Conservation (phyloP, 805 yeast species). For the Kuraishia molischiana region DNA sequence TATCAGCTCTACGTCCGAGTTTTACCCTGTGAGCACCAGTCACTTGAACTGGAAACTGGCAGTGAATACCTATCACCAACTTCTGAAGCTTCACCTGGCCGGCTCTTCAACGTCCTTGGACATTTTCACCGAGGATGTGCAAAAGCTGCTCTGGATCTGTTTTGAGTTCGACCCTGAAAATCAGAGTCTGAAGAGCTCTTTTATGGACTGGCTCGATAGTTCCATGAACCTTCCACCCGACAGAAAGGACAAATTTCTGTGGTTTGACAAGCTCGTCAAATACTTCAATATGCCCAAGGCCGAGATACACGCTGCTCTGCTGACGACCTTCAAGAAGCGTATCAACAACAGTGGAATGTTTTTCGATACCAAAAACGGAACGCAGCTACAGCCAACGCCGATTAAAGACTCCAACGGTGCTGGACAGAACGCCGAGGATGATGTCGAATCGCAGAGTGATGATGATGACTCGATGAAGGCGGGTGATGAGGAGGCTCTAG, state of each 20-base stretch:
- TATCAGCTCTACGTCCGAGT: conserved; percentile 11
- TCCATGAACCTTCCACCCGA: conserved; percentile 2
- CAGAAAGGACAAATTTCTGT: conserved; percentile 10
- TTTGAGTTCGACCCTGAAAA: conserved; percentile 17
- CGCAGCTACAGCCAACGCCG: not conserved
- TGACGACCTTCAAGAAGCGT: conserved; percentile 14
- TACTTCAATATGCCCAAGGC: conserved; percentile 16
- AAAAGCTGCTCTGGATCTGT: conserved; percentile 20
- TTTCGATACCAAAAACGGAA: conserved; percentile 8
- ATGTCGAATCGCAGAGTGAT: conserved; percentile 5
- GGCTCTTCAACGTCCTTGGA: not conserved
- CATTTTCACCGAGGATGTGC: conserved; percentile 7
- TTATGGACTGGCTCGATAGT: conserved; percentile 12
- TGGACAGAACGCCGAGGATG: not conserved
- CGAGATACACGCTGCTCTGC: conserved; percentile 12
- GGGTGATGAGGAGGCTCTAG: conserved; percentile 3
- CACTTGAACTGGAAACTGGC: conserved; percentile 14
- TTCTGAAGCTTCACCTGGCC: conserved; percentile 13
- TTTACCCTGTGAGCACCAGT: conserved; percentile 24
- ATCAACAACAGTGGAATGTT: conserved; percentile 21
- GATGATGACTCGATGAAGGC: conserved; percentile 9
- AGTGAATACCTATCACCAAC: conserved; percentile 18
- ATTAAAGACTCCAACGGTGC: not conserved
- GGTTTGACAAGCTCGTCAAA: conserved; percentile 18
- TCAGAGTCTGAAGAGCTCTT: conserved; percentile 10